These are phyloP conservation scores for Penicillium canescens DNA, from an alignment of 495 filamentous ascomycete genomes.

Conservation along the genomic window DNA sequence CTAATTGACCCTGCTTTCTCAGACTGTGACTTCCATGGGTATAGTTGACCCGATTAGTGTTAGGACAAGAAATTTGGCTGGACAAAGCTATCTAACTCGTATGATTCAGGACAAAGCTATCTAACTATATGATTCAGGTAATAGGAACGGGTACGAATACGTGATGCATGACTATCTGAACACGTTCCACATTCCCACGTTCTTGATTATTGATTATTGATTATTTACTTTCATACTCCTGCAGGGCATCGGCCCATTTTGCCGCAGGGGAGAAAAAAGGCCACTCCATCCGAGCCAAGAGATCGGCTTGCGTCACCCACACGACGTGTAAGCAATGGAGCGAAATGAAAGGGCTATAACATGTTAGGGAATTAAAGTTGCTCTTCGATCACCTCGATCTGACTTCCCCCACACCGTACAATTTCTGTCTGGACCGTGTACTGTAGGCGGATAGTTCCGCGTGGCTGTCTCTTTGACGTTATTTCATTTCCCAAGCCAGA, in stretches of 20 bases:
- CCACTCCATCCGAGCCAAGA: slow-evolving; percentile 7
- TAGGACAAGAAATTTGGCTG: no score
- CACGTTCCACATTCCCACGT: no score
- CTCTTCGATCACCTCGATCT: no score
- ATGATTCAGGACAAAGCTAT: no score
- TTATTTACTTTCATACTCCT: neutral
- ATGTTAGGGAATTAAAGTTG: slow-evolving; percentile 20
- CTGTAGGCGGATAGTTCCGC: neutral
- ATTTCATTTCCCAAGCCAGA: neutral
- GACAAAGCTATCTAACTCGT: no score
- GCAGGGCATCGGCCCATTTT: neutral
- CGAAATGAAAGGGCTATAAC: slow-evolving; percentile 8
- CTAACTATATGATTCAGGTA: neutral
- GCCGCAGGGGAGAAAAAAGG: neutral
- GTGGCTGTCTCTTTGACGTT: neutral
- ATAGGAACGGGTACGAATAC: neutral
- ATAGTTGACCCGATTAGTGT: no score
- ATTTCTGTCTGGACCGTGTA: no score
- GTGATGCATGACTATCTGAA: no score
- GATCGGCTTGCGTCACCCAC: slow-evolving; percentile 29
- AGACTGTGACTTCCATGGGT: no score
- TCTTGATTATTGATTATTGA: no score
- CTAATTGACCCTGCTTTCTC: no score
- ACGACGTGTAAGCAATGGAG: neutral
- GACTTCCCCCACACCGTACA: no score